phyloP scores from a whole-genome alignment of 2,329 filamentous ascomycete genomes.

The Phyllosticta ampelicida region DNA sequence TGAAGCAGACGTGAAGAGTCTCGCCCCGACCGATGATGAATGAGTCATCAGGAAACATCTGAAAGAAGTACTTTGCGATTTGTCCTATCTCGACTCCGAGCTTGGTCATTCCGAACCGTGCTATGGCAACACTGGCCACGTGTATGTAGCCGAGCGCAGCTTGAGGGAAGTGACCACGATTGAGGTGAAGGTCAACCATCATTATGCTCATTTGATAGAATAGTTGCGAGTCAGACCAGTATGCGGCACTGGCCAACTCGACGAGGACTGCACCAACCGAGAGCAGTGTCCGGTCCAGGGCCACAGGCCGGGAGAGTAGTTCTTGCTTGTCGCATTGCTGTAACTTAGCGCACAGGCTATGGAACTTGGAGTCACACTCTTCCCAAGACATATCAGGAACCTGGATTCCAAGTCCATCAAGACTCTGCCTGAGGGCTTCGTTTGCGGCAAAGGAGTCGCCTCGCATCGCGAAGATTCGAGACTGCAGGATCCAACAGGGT shows the following conservation, averaged over 20 bases:
- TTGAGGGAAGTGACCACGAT: slow-evolving; percentile 55
- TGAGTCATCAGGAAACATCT: slow-evolving; percentile 48
- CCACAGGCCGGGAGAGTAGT: slow-evolving; percentile 21
- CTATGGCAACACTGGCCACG: slow-evolving; percentile 54
- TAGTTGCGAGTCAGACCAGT: slow-evolving; percentile 61
- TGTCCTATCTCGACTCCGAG: slow-evolving; percentile 56
- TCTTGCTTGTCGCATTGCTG: slow-evolving; percentile 43
- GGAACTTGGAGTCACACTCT: slow-evolving; percentile 67
- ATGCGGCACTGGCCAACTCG: slow-evolving; percentile 59
- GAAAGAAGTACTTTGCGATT: slow-evolving; percentile 53
- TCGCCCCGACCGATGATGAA: slow-evolving; percentile 59
- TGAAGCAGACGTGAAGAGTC: slow-evolving; percentile 57
- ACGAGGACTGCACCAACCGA: slow-evolving; percentile 60
- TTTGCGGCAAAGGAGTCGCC: slow-evolving; percentile 64
- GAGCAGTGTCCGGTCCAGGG: slow-evolving; percentile 40
- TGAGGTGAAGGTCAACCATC: slow-evolving; percentile 56
- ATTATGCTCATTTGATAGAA: slow-evolving; percentile 61
- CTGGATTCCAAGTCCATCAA: slow-evolving; percentile 55
- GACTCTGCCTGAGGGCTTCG: slow-evolving; percentile 56
- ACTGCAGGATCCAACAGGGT: slow-evolving; percentile 72
- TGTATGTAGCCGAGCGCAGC: slow-evolving; percentile 58
- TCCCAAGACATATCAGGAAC: slow-evolving; percentile 60
- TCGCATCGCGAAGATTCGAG: slow-evolving; percentile 63
- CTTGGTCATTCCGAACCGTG: slow-evolving; percentile 59
- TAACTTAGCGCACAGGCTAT: slow-evolving; percentile 30